Evolutionary conservation across 1,284 basidiomycete species (phyloP).

Genomic region (Ustilago trichophora): DNA sequence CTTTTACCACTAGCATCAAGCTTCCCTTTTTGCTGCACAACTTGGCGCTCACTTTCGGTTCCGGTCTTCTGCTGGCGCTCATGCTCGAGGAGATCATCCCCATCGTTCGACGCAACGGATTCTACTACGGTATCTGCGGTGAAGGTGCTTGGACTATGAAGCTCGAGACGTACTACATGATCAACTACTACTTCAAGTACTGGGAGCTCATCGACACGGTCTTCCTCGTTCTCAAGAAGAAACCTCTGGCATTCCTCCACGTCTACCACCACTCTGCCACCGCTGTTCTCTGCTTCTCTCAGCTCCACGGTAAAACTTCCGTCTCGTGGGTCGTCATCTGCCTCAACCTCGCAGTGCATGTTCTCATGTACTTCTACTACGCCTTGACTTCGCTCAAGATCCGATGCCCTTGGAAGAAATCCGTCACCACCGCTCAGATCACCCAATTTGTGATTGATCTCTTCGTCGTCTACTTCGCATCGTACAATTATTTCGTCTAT

Average conservation of each 20-base stretch:
- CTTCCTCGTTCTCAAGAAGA: constrained; percentile 98
- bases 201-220: constrained; percentile 89
- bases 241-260: constrained; percentile 91
- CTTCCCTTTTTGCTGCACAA: constrained; percentile 92
- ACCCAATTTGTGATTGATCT: constrained; percentile 63
- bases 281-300: constrained; percentile 90
- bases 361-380: constrained; percentile 80
- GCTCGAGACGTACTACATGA: constrained; percentile 80
- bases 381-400: constrained; percentile 58
- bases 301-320: constrained; percentile 81
- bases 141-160: constrained; percentile 78
- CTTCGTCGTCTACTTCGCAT: constrained; percentile 49
- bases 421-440: constrained; percentile 94
- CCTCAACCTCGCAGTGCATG: constrained; percentile 93
- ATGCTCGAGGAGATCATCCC: constrained; percentile 78
- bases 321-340: constrained; percentile 91
- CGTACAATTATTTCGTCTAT: constrained; percentile 39
- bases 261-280: constrained; percentile 99
- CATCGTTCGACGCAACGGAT: constrained; percentile 47
- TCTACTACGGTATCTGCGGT: constrained; percentile 77
- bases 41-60: constrained; percentile 82
- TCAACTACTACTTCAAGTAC: constrained; percentile 78
- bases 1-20: constrained; percentile 72
- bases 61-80: constrained; percentile 79
- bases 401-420: constrained; percentile 82